Evolutionary conservation across 352 stramenopile species (phyloP), one percentile per base, ranked within the genome.

Genomic region (Phytophthora sansomeana): DNA sequence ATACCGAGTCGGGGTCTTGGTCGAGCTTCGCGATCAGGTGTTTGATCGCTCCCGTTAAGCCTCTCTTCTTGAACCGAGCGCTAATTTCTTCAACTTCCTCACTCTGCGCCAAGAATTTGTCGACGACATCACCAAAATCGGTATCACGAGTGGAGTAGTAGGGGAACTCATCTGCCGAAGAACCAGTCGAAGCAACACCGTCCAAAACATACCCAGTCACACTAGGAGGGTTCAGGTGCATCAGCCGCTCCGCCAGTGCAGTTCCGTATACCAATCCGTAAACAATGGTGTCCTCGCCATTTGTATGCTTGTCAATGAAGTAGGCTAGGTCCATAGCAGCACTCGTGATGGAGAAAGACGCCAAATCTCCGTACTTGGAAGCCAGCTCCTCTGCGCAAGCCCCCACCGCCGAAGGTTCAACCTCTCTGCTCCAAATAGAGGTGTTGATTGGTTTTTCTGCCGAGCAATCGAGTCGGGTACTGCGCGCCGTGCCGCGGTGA

Each of bases 131-230:
- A 26, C 58, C 63, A 33, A 33, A 33, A 33, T 33, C 30, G 30
- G 24, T 17, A 62, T 79, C 74, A 66, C 70, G 79, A 3, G 28
- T 74, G 13, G 61, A 72, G n/a, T 69, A 71, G 55, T 63, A 73
- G 51, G 62, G 47, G 19, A 59, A 61, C 33, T 51, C 52, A 39
- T 53, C 30, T 33, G 30, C 30, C n/a, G n/a, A n/a, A n/a, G n/a
- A n/a, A 33, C 30, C 30, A 8, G 30, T 9, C 30, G 30, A 33
- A 5, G 55, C 9, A 50, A 81, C 57, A 33, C 74, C 74, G 33
- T 85, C 77, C n/a, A 85, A 46, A n/a, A 81, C 50, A 52, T 85
- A 85, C 6, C 76, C n/a, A n/a, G n/a, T n/a, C n/a, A n/a, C n/a
- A n/a, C n/a, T n/a, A n/a, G n/a, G n/a, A n/a, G n/a, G n/a, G n/a